phyloP scores from a whole-genome alignment of 2,329 filamentous ascomycete species.

The Seiridium cupressi region DNA sequence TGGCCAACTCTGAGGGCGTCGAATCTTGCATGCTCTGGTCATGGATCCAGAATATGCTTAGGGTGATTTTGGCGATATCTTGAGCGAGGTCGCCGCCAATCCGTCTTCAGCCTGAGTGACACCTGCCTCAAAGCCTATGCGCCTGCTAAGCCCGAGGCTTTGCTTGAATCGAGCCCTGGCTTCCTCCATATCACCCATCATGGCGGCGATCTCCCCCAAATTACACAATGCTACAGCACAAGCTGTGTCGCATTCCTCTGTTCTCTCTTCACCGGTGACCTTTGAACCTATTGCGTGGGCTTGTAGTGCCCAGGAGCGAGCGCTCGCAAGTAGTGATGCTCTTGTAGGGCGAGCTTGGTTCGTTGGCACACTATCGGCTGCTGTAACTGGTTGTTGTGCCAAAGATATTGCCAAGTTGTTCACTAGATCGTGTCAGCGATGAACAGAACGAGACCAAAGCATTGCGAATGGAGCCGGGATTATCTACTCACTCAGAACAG shows the following conservation, averaged over 20 bases:
- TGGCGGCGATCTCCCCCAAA: constrained; percentile 78
- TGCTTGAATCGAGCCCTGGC: constrained; percentile 70
- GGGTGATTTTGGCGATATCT: background rate
- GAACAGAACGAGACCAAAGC: too few relatives aligned
- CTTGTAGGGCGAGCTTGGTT: constrained; percentile 42
- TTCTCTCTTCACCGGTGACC: constrained; percentile 65
- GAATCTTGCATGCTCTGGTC: too few relatives aligned
- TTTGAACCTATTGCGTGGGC: constrained; percentile 66
- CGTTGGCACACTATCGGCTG: background rate
- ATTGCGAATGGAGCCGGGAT: too few relatives aligned
- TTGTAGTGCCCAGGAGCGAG: constrained; percentile 76
- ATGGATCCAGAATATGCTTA: background rate
- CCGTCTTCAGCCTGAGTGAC: constrained; percentile 52
- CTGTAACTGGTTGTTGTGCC: constrained; percentile 59
- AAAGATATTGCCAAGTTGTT: constrained; percentile 77
- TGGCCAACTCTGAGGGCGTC: too few relatives aligned
- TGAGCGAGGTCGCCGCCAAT: constrained; percentile 24
- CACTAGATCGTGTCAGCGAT: constrained; percentile 46
- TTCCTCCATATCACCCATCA: constrained; percentile 63
- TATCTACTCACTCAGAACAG: constrained; percentile 65
- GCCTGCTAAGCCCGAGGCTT: constrained; percentile 59
- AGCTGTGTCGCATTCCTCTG: constrained; percentile 77
- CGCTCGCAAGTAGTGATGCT: constrained; percentile 64
- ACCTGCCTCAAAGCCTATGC: constrained; percentile 50
- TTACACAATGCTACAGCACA: constrained; percentile 86